Conservation (phyloP, 2,329 filamentous ascomycete species). For the Fusarium camptoceras region DNA sequence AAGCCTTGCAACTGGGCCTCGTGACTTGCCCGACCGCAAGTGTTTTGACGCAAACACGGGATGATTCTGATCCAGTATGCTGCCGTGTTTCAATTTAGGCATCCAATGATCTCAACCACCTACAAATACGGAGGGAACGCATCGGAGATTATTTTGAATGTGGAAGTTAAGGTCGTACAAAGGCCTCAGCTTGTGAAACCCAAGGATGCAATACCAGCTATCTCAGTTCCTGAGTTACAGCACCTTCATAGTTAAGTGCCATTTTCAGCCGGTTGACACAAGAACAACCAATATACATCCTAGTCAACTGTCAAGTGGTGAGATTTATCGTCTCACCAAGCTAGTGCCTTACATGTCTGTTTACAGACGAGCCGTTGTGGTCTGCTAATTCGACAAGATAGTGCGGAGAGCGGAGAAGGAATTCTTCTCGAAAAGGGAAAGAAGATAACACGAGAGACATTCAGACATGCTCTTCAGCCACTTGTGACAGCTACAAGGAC, state of each 20-base stretch:
- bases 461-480: background rate
- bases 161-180: constrained; percentile 32
- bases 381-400: constrained; percentile 14
- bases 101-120: constrained; percentile 1
- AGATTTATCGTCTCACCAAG: constrained; percentile 29
- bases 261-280: constrained; percentile 23
- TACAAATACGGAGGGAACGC: constrained; percentile 11
- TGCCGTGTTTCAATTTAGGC: constrained; percentile 7
- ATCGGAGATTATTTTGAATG: constrained; percentile 38
- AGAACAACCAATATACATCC: constrained; percentile 30
- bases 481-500: background rate
- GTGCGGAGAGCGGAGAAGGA: constrained; percentile 1
- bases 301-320: constrained; percentile 23
- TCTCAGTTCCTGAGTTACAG: constrained; percentile 21
- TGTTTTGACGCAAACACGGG: constrained; percentile 4
- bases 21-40: constrained; percentile 8
- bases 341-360: constrained; percentile 41
- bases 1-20: constrained; percentile 6
- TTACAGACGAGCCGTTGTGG: constrained; percentile 15
- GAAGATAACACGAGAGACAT: background rate
- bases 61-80: constrained; percentile 12
- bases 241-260: constrained; percentile 10
- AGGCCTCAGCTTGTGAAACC: constrained; percentile 29
- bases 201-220: constrained; percentile 17
- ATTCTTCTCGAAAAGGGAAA: background rate